Conservation (phyloP, 495 filamentous ascomycete species). For the Penicillium cinerascens region DNA sequence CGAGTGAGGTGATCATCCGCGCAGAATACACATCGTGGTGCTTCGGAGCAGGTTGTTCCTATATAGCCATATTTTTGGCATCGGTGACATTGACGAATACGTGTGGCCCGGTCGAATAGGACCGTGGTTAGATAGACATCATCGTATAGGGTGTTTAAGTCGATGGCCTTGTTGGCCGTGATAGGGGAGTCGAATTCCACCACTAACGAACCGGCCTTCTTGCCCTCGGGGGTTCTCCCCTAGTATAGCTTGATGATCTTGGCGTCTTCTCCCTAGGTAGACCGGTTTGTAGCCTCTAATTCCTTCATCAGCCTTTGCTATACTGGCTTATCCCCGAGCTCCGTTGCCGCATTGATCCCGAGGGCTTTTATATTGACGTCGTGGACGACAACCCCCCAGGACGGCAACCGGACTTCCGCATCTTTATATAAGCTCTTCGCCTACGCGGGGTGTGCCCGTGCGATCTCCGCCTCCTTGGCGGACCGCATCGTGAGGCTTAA, state of each 20-base stretch:
- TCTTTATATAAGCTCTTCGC: not conserved
- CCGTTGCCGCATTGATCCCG: not conserved
- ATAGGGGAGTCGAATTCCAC: not conserved
- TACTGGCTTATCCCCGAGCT: not conserved
- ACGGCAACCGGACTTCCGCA: not conserved
- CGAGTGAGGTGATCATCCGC: conserved; percentile 1
- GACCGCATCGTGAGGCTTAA: not conserved
- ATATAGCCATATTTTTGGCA: conserved; percentile 5
- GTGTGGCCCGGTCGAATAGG: conserved; percentile 1
- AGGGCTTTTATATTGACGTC: not conserved
- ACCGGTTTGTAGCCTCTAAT: not conserved
- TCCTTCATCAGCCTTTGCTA: not conserved
- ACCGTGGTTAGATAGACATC: not conserved
- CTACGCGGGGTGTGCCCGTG: not conserved
- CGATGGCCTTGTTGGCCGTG: not conserved
- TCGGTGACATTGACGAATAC: conserved; percentile 1
- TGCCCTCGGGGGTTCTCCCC: not conserved
- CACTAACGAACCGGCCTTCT: not conserved
- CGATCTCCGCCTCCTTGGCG: not conserved
- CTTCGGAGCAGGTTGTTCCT: conserved; percentile 1
- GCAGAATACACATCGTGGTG: not conserved
- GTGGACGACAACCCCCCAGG: not conserved
- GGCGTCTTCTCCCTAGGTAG: not conserved
- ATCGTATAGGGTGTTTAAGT: not conserved
- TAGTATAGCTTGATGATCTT: not conserved